These are phyloP conservation scores for Leishmania amazonensis DNA, from an alignment of 208 protist genomes.

Conservation along the genomic window DNA sequence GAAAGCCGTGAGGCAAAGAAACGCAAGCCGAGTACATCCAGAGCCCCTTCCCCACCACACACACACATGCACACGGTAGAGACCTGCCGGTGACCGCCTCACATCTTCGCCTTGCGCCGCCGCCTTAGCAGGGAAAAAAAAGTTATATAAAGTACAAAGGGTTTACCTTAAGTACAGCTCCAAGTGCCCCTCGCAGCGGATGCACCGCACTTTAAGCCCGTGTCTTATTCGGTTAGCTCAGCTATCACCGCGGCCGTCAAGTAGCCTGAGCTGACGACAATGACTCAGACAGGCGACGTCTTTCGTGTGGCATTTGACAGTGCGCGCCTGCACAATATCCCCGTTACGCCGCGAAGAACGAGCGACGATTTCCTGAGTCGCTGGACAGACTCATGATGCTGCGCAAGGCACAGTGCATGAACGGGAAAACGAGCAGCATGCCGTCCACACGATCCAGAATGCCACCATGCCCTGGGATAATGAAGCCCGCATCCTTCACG, in stretches of 20 bases:
- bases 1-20: not conserved
- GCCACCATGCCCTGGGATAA: slow-evolving; percentile 90
- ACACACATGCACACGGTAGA: not conserved
- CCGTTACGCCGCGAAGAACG: not conserved
- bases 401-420: slow-evolving; percentile 65
- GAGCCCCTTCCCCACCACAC: not conserved
- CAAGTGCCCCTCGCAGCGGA: not conserved
- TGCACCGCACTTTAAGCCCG: not conserved
- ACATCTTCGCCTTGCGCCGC: not conserved
- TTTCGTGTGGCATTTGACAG: not conserved
- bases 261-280: not conserved
- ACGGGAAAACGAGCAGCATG: slow-evolving; percentile 74
- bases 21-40: not conserved
- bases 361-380: not conserved
- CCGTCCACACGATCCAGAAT: slow-evolving; percentile 92
- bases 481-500: slow-evolving; percentile 87
- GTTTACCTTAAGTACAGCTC: not conserved
- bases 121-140: not conserved
- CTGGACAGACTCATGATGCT: slow-evolving; percentile 27
- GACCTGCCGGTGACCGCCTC: not conserved
- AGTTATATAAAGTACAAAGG: not conserved
- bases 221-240: not conserved
- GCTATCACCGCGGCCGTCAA: not conserved
- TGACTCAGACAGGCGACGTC: not conserved
- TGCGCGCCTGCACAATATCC: not conserved